Conservation (phyloP, 2,329 filamentous ascomycete genomes). For the Neofusicoccum kwambonambiense region DNA sequence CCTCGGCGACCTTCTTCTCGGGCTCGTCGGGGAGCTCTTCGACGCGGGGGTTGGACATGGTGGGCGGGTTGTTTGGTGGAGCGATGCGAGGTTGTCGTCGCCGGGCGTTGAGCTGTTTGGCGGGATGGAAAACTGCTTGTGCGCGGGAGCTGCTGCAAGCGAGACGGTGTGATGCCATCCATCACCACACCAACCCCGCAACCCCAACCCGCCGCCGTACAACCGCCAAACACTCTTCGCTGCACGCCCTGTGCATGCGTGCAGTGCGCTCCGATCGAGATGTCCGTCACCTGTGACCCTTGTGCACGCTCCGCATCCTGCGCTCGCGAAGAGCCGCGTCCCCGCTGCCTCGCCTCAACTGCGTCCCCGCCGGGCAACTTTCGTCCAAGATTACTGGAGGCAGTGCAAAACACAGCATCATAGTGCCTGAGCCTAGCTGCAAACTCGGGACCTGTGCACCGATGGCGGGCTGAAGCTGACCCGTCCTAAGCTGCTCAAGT, state of each 20-base stretch:
- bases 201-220: background rate
- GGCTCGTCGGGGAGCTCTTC: slow-evolving; percentile 93
- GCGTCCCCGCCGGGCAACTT: background rate
- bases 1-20: slow-evolving; percentile 73
- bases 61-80: slow-evolving; percentile 41
- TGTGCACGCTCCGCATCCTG: slow-evolving; percentile 2
- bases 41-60: slow-evolving; percentile 96
- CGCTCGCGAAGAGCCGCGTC: background rate
- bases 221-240: background rate
- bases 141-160: slow-evolving; percentile 14
- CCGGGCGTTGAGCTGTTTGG: slow-evolving; percentile 16
- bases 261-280: background rate
- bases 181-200: slow-evolving; percentile 13
- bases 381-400: no score
- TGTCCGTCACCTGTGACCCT: background rate
- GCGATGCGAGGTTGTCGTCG: slow-evolving; percentile 24
- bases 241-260: background rate
- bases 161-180: slow-evolving; percentile 17
- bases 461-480: no score
- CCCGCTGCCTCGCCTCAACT: slow-evolving; percentile 1
- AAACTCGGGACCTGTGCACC: no score
- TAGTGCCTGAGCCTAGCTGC: no score
- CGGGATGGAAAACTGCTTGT: slow-evolving; percentile 17
- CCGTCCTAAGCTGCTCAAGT: no score
- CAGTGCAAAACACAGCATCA: no score